Percentiles rank a stretch among this genome's conserved stretches.
Conservation (phyloP, 306 rosid genomes). For the Cyclanthera cordifolia region DNA sequence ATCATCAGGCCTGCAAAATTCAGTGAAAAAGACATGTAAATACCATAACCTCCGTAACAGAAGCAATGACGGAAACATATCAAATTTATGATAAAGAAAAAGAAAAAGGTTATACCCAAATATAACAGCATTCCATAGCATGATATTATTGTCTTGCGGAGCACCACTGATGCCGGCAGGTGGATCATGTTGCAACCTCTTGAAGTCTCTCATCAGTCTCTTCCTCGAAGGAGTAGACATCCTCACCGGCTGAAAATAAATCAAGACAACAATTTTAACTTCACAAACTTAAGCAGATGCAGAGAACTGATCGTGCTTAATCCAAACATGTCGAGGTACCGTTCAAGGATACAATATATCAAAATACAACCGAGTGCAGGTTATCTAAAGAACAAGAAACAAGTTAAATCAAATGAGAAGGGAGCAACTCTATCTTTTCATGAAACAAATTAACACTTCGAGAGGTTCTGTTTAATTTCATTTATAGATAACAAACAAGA, state of each 20-base stretch:
- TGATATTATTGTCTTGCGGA: conserved; percentile 85
- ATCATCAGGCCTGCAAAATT: conserved; percentile 83
- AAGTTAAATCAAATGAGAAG: neutral
- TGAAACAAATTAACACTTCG: neutral
- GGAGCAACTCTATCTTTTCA: neutral
- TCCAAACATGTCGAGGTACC: neutral
- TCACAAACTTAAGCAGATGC: no score
- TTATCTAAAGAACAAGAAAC: neutral
- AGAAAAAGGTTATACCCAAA: conserved; percentile 47
- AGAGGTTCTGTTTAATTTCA: neutral
- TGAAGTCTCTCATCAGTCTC: conserved; percentile 91
- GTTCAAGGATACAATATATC: neutral
- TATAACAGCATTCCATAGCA: conserved; percentile 98
- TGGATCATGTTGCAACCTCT: conserved; percentile 86
- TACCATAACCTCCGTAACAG: neutral
- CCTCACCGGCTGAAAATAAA: conserved; percentile 50
- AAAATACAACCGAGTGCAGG: neutral
- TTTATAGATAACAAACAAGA: neutral
- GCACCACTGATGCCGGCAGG: conserved; percentile 97
- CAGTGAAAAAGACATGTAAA: conserved; percentile 21
- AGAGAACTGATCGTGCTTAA: neutral
- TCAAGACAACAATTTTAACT: conserved; percentile 15
- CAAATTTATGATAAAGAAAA: neutral
- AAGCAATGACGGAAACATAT: neutral
- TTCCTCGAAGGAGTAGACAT: conserved; percentile 91